Evolutionary conservation across 2,329 filamentous ascomycete species (phyloP).

Genomic region (Neocatenulostroma microsporum): DNA sequence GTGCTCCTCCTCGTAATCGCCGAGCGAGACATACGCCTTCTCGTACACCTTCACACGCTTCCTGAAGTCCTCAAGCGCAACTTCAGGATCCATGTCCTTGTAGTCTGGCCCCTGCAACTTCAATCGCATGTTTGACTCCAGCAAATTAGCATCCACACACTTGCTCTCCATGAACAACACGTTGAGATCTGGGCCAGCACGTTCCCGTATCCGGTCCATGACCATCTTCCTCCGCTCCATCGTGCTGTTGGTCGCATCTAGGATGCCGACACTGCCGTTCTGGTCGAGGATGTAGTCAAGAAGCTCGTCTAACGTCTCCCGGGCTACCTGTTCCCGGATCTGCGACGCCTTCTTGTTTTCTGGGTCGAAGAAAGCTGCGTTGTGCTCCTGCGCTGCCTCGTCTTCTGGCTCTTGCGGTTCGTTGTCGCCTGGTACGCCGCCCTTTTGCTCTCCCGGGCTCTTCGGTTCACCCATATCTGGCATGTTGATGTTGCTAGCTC

Average conservation of each 20-base stretch:
- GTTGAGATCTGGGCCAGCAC: constrained; percentile 76
- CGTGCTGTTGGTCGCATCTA: constrained; percentile 97
- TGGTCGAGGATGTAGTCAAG: constrained; percentile 77
- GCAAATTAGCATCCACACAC: constrained; percentile 71
- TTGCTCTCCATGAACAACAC: constrained; percentile 94
- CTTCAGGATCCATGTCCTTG: constrained; percentile 79
- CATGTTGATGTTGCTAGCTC: constrained; percentile 13
- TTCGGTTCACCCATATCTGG: constrained; percentile 16
- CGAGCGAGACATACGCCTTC: constrained; percentile 84
- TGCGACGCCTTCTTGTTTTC: constrained; percentile 73
- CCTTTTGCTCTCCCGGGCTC: constrained; percentile 5
- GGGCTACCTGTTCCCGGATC: constrained; percentile 81
- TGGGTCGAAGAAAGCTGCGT: constrained; percentile 88
- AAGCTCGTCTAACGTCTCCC: constrained; percentile 86
- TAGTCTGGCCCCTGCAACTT: constrained; percentile 96
- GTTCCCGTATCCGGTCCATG: constrained; percentile 63
- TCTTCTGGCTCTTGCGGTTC: constrained; percentile 19
- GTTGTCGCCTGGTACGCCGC: neutral
- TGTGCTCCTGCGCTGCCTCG: constrained; percentile 65
- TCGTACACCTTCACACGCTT: constrained; percentile 88
- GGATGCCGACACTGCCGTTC: constrained; percentile 83
- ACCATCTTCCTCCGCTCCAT: constrained; percentile 74
- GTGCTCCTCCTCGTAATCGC: constrained; percentile 67
- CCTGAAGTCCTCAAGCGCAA: constrained; percentile 84
- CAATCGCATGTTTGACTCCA: constrained; percentile 94